A percentile compares a stretch with the other conserved stretches of the same genome.
phyloP scores from a whole-genome alignment of 139 green algal genomes.

The Volvox reticuliferus region DNA sequence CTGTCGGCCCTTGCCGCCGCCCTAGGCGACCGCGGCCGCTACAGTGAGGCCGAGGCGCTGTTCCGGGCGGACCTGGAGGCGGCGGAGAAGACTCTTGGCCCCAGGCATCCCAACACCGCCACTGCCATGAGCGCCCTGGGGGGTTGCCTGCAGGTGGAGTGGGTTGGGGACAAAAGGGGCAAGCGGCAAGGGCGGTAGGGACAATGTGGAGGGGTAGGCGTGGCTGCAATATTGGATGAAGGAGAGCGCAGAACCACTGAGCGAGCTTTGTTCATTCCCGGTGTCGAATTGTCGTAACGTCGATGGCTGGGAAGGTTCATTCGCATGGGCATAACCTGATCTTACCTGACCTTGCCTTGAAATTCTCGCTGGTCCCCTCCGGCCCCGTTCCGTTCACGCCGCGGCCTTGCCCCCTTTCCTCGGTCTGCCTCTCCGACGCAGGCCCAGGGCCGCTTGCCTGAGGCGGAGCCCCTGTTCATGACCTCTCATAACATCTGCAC shows the following conservation, averaged over 20 bases:
- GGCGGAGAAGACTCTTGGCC: neutral
- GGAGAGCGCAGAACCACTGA: no score
- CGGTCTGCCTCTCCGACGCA: neutral
- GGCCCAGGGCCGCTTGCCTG: conserved; percentile 14
- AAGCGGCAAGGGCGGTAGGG: neutral
- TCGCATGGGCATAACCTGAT: no score
- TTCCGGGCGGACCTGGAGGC: conserved; percentile 30
- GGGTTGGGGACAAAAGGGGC: neutral
- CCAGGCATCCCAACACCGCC: conserved; percentile 32
- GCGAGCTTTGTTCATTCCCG: neutral
- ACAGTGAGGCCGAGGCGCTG: conserved; percentile 35
- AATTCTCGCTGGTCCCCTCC: no score
- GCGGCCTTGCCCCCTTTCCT: neutral
- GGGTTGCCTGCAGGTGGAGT: conserved; percentile 29
- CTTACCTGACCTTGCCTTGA: no score
- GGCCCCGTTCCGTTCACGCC: neutral
- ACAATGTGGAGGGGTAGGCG: no score
- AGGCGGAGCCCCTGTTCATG: conserved; percentile 41
- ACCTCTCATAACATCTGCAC: conserved; percentile 6
- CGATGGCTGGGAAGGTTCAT: neutral
- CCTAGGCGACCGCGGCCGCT: conserved; percentile 9
- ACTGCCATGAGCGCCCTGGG: conserved; percentile 34
- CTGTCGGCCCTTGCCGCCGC: conserved; percentile 28
- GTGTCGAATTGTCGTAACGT: neutral
- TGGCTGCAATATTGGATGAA: no score